Base-by-base conservation (phyloP, 2,329 filamentous ascomycete genomes). In the Phialocephala subalpina region DNA sequence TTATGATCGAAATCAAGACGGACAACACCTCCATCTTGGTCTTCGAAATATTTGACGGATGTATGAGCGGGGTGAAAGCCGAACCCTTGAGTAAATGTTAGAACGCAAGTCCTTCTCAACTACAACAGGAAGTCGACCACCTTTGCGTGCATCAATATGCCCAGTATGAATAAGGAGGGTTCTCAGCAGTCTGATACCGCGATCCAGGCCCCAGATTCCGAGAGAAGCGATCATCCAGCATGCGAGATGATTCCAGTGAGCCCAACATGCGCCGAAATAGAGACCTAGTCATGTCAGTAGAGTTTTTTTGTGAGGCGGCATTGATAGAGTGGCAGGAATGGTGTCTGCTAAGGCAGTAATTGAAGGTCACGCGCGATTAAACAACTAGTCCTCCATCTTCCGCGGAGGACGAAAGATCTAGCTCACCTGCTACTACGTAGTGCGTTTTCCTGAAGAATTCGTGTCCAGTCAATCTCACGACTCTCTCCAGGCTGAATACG, bases 391-490 rank as follows among this genome's bases (percentile, higher is more conserved):
- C 29, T 42, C 38, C 38, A 42, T 4, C 38, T 25, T n/a, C n/a
- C n/a, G n/a, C n/a, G 47, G 16, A 12, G 4, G 11, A 22, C 3
- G 25, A 25, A 20, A 52, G 16, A 11, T n/a, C n/a, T 12, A 25
- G 20, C 47, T 20, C 20, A 52, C 47, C 87, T 12, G 91, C 92
- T 1, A 93, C 80, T 14, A 93, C 81, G 71, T 92, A 92, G 75
- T 94, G 91, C 0, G 86, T 80, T 75, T 92, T 93, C 67, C 90
- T 85, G 82, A 94, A 94, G 78, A 91, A 88, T 73, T 94, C 92
- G 76, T 94, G 93, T 2, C 92, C 92, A 0, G 90, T 92, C 57
- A 84, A 77, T 9, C 84, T 82, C 64, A 93, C 90, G 0, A 83
- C 88, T 75, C 82, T 83, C 14, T 82, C 77, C 0, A 82, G 84